Percentiles rank a stretch among this genome's conserved stretches.
Conservation (phyloP, 495 filamentous ascomycete genomes). For the Aspergillus olivimuriae region DNA sequence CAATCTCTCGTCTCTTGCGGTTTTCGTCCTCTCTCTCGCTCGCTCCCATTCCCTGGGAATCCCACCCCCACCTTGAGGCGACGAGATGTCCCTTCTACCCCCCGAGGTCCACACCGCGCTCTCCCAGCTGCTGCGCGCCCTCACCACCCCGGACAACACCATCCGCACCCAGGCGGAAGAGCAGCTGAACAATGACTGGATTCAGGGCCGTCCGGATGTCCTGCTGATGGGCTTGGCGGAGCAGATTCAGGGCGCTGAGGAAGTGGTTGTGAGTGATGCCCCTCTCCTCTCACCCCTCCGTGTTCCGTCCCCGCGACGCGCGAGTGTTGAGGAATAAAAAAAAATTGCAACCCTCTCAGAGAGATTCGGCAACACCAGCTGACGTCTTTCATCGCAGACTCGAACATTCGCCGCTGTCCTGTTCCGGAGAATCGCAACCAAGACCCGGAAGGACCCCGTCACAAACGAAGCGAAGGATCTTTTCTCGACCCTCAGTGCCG, state of each 20-base stretch:
- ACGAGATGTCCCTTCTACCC: slow-evolving; percentile 77
- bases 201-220: slow-evolving; percentile 69
- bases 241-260: slow-evolving; percentile 69
- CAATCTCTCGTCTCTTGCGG: slow-evolving; percentile 2
- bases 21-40: slow-evolving; percentile 3
- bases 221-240: slow-evolving; percentile 90
- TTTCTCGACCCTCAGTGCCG: slow-evolving; percentile 65
- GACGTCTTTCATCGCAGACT: slow-evolving; percentile 42
- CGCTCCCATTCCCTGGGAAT: not conserved
- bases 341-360: no score
- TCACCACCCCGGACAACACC: slow-evolving; percentile 85
- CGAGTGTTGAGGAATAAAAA: no score
- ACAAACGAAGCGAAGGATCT: slow-evolving; percentile 70
- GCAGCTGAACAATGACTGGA: slow-evolving; percentile 84
- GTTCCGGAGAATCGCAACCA: slow-evolving; percentile 87
- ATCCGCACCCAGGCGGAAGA: slow-evolving; percentile 82
- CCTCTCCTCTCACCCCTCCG: slow-evolving; percentile 1
- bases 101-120: slow-evolving; percentile 76
- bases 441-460: slow-evolving; percentile 67
- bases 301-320: not conserved
- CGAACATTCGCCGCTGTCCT: slow-evolving; percentile 90
- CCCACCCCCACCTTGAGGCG: slow-evolving; percentile 6
- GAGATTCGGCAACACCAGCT: no score
- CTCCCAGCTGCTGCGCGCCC: slow-evolving; percentile 72
- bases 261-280: slow-evolving; percentile 64